Evolutionary conservation across 1,284 basidiomycete genomes (phyloP).

Genomic region (Erythrobasidium hasegawianum): DNA sequence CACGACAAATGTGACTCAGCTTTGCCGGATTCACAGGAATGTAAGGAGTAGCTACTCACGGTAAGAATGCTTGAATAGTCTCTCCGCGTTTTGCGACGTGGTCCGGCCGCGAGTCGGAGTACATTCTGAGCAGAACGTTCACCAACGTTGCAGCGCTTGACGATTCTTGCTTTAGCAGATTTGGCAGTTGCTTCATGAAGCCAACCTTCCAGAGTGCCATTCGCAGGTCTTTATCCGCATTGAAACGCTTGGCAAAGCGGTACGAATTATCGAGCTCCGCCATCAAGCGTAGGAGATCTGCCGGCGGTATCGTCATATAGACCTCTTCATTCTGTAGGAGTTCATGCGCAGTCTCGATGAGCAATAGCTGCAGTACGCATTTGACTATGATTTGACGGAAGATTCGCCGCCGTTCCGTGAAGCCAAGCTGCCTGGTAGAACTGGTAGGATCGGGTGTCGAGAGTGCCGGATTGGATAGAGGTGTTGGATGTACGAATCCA

Average conservation of each 20-base stretch:
- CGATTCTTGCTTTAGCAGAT: constrained; percentile 96
- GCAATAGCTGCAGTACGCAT: constrained; percentile 92
- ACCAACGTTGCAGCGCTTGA: constrained; percentile 93
- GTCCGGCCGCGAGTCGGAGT: constrained; percentile 78
- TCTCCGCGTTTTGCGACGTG: constrained; percentile 76
- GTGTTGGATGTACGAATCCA: constrained; percentile 27
- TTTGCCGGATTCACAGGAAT: neutral
- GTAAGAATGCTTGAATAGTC: constrained; percentile 81
- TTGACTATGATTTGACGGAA: constrained; percentile 99
- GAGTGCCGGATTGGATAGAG: constrained; percentile 59
- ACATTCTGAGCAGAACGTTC: constrained; percentile 87
- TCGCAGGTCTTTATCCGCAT: constrained; percentile 94
- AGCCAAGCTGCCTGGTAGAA: constrained; percentile 47
- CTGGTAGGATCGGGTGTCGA: constrained; percentile 20
- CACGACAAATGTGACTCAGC: neutral
- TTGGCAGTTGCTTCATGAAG: constrained; percentile 99
- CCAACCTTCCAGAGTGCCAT: constrained; percentile 99
- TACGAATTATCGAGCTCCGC: constrained; percentile 93
- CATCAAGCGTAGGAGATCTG: constrained; percentile 88
- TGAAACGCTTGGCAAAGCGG: constrained; percentile 94
- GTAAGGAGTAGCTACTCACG: constrained; percentile 65
- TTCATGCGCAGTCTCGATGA: constrained; percentile 97
- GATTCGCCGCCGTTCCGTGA: constrained; percentile 68
- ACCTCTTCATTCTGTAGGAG: constrained; percentile 87
- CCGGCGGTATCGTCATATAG: constrained; percentile 89